Conservation (phyloP, 257 asterid genomes). For the Solanum pinnatisectum region DNA sequence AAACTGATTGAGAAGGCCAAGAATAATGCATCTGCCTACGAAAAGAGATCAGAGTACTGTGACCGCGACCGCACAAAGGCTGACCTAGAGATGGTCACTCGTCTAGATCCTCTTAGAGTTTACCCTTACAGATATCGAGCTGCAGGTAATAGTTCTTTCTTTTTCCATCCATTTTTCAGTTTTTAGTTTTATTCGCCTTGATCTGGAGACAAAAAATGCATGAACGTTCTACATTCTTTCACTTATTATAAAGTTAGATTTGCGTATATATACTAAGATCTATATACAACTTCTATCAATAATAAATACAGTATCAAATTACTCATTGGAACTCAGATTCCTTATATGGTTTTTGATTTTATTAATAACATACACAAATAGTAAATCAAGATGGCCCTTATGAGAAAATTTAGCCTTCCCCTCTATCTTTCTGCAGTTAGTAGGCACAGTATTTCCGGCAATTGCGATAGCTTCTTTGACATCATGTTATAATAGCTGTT, state of each 20-base stretch:
- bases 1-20: slow-evolving; percentile 82
- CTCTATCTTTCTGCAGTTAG: not conserved
- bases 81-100: slow-evolving; percentile 89
- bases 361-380: not conserved
- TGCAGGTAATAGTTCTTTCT: slow-evolving; percentile 55
- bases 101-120: slow-evolving; percentile 84
- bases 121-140: slow-evolving; percentile 98
- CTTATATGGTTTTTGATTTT: not conserved
- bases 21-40: slow-evolving; percentile 89
- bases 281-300: not conserved
- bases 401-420: not conserved
- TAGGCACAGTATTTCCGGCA: not conserved
- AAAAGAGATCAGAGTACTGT: slow-evolving; percentile 91
- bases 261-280: not conserved
- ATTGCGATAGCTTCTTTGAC: not conserved
- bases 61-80: slow-evolving; percentile 89
- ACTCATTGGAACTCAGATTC: not conserved
- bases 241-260: not conserved
- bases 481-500: not conserved
- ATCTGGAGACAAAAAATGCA: not conserved
- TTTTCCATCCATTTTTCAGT: not conserved
- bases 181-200: not conserved
- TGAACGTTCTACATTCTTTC: not conserved
- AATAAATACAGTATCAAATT: not conserved
- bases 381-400: not conserved